Evolutionary conservation across 495 filamentous ascomycete genomes (phyloP).

Genomic region (Articulospora tetracladia): DNA sequence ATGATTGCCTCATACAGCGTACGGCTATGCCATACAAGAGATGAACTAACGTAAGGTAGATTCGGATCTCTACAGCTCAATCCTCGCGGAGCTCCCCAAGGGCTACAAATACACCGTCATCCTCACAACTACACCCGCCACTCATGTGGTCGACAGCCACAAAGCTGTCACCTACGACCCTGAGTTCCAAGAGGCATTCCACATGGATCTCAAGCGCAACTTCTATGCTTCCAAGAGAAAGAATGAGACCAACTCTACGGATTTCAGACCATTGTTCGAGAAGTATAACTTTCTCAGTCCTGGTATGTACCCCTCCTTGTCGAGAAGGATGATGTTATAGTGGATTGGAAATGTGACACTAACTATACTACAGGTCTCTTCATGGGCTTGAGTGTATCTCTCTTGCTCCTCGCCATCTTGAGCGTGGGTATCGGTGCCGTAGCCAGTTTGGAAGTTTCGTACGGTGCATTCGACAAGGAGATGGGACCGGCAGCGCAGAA

Average conservation of each 20-base stretch:
- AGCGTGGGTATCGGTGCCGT: constrained; percentile 74
- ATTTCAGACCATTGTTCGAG: constrained; percentile 68
- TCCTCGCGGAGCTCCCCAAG: constrained; percentile 7
- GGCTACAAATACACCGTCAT: constrained; percentile 42
- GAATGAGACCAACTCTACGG: constrained; percentile 28
- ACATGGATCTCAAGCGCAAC: constrained; percentile 46
- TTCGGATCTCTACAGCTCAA: background rate
- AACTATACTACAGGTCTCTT: constrained; percentile 63
- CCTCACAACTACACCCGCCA: constrained; percentile 25
- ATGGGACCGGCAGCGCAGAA: constrained; percentile 83
- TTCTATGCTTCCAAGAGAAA: constrained; percentile 27
- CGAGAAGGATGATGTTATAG: background rate
- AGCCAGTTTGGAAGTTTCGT: constrained; percentile 77
- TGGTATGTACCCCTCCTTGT: constrained; percentile 26
- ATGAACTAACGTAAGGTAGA: constrained; percentile 3
- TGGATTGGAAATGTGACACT: background rate
- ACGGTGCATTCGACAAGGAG: constrained; percentile 95
- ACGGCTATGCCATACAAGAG: too few species aligned
- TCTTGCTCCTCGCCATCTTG: constrained; percentile 71
- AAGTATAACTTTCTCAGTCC: constrained; percentile 89
- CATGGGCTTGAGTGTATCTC: constrained; percentile 65
- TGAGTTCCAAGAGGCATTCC: constrained; percentile 38
- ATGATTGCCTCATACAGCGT: background rate
- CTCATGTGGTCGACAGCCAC: background rate
- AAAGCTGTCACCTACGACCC: constrained; percentile 41